Evolutionary conservation across 345 rosid species (phyloP).

Genomic region (Adansonia digitata): DNA sequence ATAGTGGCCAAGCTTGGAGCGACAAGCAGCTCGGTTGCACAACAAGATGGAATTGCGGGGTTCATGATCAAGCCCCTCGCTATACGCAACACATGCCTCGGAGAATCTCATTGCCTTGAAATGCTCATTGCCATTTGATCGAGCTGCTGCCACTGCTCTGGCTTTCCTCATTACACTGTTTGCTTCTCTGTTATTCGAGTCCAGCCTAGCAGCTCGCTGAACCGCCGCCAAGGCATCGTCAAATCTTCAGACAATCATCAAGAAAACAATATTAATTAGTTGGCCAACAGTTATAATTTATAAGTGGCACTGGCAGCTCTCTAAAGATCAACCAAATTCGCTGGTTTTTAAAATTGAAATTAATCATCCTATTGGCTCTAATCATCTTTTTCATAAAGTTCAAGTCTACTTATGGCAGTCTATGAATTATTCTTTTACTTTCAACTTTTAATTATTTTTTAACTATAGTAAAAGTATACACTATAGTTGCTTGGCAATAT

Average conservation of each 20-base stretch:
- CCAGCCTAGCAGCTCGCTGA: slow-evolving; percentile 64
- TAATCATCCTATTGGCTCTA: too few species aligned
- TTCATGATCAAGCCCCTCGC: slow-evolving; percentile 74
- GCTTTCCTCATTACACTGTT: slow-evolving; percentile 38
- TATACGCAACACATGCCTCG: slow-evolving; percentile 56
- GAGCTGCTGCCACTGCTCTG: slow-evolving; percentile 51
- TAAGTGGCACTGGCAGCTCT: too few species aligned
- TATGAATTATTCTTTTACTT: too few species aligned
- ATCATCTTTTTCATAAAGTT: too few species aligned
- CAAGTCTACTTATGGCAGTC: too few species aligned
- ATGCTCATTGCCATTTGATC: slow-evolving; percentile 67
- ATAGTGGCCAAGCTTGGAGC: slow-evolving; percentile 51
- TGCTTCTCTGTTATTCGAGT: slow-evolving; percentile 66
- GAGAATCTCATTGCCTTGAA: slow-evolving; percentile 48
- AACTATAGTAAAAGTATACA: too few species aligned
- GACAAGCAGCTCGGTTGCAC: slow-evolving; percentile 81
- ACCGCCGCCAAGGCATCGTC: slow-evolving; percentile 64
- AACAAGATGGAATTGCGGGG: slow-evolving; percentile 65
- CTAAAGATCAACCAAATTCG: not conserved
- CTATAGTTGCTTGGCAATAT: too few species aligned
- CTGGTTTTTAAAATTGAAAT: too few species aligned
- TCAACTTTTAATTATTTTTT: too few species aligned
- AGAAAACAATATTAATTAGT: not conserved
- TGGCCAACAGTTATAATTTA: not conserved
- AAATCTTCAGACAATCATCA: slow-evolving; percentile 32